Evolutionary conservation across 176 grass and related monocot genomes (phyloP), one percentile per base, ranked within the genome.

Genomic region (Aegilops longissima): DNA sequence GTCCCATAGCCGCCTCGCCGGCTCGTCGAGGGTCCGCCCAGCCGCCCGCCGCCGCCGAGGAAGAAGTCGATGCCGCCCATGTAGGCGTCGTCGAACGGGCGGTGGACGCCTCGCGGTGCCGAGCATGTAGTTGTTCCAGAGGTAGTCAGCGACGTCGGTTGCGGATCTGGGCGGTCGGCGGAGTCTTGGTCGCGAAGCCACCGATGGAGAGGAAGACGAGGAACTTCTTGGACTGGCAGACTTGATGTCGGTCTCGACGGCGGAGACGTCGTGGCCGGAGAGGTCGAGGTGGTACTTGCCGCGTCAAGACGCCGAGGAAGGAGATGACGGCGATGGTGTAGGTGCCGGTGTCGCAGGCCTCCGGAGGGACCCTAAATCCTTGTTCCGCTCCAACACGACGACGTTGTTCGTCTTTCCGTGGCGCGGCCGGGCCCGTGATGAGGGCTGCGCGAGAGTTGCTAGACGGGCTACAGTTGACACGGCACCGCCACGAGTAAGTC

Each of bases 11-110:
- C 24, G 24, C 23, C 18, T 49, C 9, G 79, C 79, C 12, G 68
- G 61, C 39, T 68, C 63, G 63, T 81, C 61, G 63, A 62, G 47
- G 25, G 16, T 81, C 34, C 39, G 39, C 39, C 39, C 3, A 62
- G 44, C 11, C 44, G 3, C 0, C 13, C 16, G 39, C 62, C 62
- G 9, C 8, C 8, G 23, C 66, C 79, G 63, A 81, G 33, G 79
- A 81, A 81, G 79, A 81, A 81, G 79, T 81, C 61, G 39, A 81
- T 30, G 79, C 79, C 63, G 78, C 66, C 39, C 4, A 81, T 63
- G 36, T 47, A 45, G 9, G 62, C 79, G 25, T 49, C 62, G 79
- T 62, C 79, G 62, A 66, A 80, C 1, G 61, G 61, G 78, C 62
- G 61, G 79, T 31, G 31, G 8, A 45, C 61, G 14, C 79, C n/a